Base-by-base conservation (phyloP, 2,329 filamentous ascomycete genomes). In the Hypoxylon sp. region DNA sequence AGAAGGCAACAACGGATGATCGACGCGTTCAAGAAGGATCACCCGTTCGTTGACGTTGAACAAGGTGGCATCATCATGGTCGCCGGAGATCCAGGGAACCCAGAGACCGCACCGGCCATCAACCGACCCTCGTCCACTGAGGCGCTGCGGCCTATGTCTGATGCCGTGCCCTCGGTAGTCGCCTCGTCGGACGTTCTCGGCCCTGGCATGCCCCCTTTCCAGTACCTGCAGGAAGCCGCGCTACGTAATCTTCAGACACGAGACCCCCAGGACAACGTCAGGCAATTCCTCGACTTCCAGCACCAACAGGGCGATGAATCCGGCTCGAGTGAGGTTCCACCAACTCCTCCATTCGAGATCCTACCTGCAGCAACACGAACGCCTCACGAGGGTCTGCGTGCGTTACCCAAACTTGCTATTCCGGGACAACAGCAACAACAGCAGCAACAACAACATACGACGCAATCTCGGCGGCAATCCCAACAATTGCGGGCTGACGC, bases 161-260 rank as follows among this genome's bases (percentile, higher is more conserved):
- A 96, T 73, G 88, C 88, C 19, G 88, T 91, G 2, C 92, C 92
- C 8, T 98, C 94, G 1, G 86, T 97, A 8, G 91, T 97, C 57
- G 95, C 94, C 27, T 98, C 95, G 0, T 98, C 94, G 1, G 95
- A 98, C 79, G 87, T 97, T 10, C 86, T 98, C 69, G 94, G 94
- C 2, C 91, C 92, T 37, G 80, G 78, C 51, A 78, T 90, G 11
- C 86, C 91, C 21, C 85, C 90, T 24, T 85, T 94, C 66, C 86
- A 88, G 65, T 88, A 90, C 69, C 87, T 98, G 39, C 91, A 94
- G 74, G 91, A 94, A 78, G 89, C 91, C 53, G 87, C 86, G 46
- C 89, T 97, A 15, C 88, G 89, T 64, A 89, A 86, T 69, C 78
- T 97, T 32, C 86, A 92, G 76, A 84, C 85, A 17, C 87, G 92